phyloP scores from a whole-genome alignment of 768 basidiomycete species.

The Podaxis mareebaensis region DNA sequence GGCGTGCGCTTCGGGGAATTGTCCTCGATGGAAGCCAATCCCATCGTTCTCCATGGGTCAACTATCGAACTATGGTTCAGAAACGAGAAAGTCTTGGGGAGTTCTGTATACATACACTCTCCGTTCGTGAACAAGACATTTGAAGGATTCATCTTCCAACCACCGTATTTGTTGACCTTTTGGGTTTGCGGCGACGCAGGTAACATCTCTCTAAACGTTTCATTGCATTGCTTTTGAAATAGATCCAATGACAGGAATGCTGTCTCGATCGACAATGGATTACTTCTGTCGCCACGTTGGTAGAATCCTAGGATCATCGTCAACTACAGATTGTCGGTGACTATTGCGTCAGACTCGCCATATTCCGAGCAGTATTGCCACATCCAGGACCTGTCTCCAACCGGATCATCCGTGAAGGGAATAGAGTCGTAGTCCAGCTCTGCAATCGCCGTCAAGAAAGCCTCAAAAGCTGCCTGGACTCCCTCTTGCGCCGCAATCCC shows the following conservation, averaged over 20 bases:
- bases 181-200: slow-evolving; percentile 41
- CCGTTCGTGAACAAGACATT: slow-evolving; percentile 51
- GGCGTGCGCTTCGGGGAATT: slow-evolving; percentile 45
- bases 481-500: slow-evolving; percentile 38
- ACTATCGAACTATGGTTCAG: slow-evolving; percentile 27
- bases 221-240: slow-evolving; percentile 47
- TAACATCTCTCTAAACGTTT: slow-evolving; percentile 37
- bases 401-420: slow-evolving; percentile 43
- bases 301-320: slow-evolving; percentile 37
- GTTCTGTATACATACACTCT: slow-evolving; percentile 37
- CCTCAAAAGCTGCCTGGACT: slow-evolving; percentile 35
- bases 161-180: slow-evolving; percentile 50
- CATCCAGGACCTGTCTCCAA: slow-evolving; percentile 49
- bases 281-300: slow-evolving; percentile 45
- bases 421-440: slow-evolving; percentile 49
- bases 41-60: slow-evolving; percentile 55
- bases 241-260: slow-evolving; percentile 44
- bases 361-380: slow-evolving; percentile 56
- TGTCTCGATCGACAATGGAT: slow-evolving; percentile 49
- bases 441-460: slow-evolving; percentile 42
- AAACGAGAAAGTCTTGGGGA: not conserved
- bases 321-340: not conserved
- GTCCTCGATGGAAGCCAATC: slow-evolving; percentile 47
- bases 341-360: slow-evolving; percentile 27
- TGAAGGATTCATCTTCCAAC: slow-evolving; percentile 51